Conservation (phyloP, 176 grass and related monocot genomes). For the Echinochloa phyllopogon region DNA sequence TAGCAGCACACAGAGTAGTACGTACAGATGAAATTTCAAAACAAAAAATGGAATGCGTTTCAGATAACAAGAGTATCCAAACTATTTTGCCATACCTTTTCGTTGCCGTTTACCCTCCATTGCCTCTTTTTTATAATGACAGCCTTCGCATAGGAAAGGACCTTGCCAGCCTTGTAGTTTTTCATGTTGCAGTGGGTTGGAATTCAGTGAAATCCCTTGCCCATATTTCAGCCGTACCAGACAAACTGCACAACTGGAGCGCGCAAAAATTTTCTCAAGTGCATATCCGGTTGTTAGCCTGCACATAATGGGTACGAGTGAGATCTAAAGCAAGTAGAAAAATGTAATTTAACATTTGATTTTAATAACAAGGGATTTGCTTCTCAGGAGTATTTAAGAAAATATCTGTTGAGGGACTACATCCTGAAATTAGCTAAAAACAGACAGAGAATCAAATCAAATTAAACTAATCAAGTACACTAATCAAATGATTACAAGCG, state of each 20-base stretch:
- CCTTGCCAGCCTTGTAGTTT: conserved; percentile 84
- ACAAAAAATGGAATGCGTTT: background rate
- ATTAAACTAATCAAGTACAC: too few relatives aligned
- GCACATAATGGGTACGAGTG: conserved; percentile 6
- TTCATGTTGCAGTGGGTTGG: conserved; percentile 56
- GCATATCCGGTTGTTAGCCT: conserved; percentile 80
- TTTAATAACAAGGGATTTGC: background rate
- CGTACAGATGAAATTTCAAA: background rate
- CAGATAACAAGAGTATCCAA: conserved; percentile 27
- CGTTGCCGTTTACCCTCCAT: conserved; percentile 81
- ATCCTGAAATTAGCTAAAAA: conserved; percentile 20
- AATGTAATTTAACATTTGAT: background rate
- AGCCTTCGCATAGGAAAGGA: conserved; percentile 82
- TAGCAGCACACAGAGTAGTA: background rate
- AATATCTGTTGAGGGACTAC: conserved; percentile 10
- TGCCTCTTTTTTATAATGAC: conserved; percentile 86
- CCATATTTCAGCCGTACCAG: conserved; percentile 60
- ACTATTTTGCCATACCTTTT: conserved; percentile 48
- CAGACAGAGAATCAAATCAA: conserved; percentile 6
- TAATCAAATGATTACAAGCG: conserved; percentile 6
- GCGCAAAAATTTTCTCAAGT: conserved; percentile 76
- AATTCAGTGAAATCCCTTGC: conserved; percentile 79
- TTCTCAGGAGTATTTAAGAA: conserved; percentile 7
- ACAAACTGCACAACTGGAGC: conserved; percentile 83
- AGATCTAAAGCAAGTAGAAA: background rate